phyloP scores from a whole-genome alignment of 2,329 filamentous ascomycete genomes.

The Ascosphaera apis region DNA sequence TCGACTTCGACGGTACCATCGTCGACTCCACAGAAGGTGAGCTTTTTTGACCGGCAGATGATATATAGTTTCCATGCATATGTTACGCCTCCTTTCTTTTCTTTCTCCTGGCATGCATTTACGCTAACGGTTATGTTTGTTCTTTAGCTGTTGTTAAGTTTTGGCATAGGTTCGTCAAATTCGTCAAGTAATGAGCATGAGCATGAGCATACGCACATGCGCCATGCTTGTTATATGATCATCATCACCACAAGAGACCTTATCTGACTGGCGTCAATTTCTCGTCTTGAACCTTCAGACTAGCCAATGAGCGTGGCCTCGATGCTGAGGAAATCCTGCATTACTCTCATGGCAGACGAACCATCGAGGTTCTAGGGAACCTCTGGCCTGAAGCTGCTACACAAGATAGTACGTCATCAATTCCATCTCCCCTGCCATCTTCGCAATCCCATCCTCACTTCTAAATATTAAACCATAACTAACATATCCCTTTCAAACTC shows the following conservation, averaged over 20 bases:
- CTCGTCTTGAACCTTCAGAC: conserved; percentile 6
- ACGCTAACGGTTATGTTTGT: conserved; percentile 13
- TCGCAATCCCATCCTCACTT: too few species aligned
- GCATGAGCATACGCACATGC: too few species aligned
- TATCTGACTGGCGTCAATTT: too few species aligned
- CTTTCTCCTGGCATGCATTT: too few species aligned
- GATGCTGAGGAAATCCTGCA: conserved; percentile 65
- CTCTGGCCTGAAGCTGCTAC: conserved; percentile 23
- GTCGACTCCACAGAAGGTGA: conserved; percentile 24
- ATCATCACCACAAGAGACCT: not conserved
- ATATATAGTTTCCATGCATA: conserved; percentile 12
- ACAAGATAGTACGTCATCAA: conserved; percentile 55
- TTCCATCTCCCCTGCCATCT: not conserved
- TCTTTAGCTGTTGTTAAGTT: conserved; percentile 37
- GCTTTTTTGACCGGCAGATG: conserved; percentile 2
- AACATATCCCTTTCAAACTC: conserved; percentile 2
- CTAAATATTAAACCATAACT: too few species aligned
- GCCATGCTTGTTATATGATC: too few species aligned
- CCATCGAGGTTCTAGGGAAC: conserved; percentile 62
- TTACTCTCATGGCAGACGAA: conserved; percentile 75
- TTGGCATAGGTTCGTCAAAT: conserved; percentile 32
- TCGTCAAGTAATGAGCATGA: too few species aligned
- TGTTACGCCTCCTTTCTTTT: too few species aligned
- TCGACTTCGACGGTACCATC: conserved; percentile 26
- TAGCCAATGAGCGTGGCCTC: conserved; percentile 59